Evolutionary conservation across 148 eudicot species (phyloP).

Genomic region (Vaccinium vitisidaea): DNA sequence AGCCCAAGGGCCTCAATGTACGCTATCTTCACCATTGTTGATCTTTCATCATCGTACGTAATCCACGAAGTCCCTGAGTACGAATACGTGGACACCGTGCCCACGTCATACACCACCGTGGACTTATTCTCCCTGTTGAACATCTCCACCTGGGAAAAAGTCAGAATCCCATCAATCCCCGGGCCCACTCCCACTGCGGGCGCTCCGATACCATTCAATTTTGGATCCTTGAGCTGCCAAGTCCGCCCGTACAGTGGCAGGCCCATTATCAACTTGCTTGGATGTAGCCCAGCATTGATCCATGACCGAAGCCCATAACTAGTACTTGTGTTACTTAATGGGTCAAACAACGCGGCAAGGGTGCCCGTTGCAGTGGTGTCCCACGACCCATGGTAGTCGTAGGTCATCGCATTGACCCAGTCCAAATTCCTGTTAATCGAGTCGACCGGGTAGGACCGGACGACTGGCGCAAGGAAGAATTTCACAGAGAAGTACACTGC

Average conservation of each 20-base stretch:
- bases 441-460: constrained; percentile 26
- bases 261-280: constrained; percentile 46
- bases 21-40: constrained; percentile 24
- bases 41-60: constrained; percentile 45
- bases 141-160: constrained; percentile 23
- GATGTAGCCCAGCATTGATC: constrained; percentile 35
- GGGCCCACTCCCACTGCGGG: constrained; percentile 47
- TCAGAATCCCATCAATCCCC: constrained; percentile 23
- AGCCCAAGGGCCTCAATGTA: constrained; percentile 36
- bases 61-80: constrained; percentile 40
- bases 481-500: constrained; percentile 40
- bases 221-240: constrained; percentile 44
- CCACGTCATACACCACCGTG: constrained; percentile 32
- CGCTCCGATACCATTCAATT: constrained; percentile 26
- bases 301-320: constrained; percentile 50
- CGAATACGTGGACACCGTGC: constrained; percentile 35
- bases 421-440: constrained; percentile 40
- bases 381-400: constrained; percentile 52
- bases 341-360: constrained; percentile 36
- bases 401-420: constrained; percentile 46
- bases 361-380: constrained; percentile 32
- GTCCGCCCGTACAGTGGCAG: constrained; percentile 57
- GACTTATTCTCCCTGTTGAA: constrained; percentile 36
- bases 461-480: constrained; percentile 11
- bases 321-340: constrained; percentile 37